A percentile compares a stretch with the other conserved stretches of the same genome.
Conservation (phyloP, 352 stramenopile genomes). For the Phytopythium ostracodes region DNA sequence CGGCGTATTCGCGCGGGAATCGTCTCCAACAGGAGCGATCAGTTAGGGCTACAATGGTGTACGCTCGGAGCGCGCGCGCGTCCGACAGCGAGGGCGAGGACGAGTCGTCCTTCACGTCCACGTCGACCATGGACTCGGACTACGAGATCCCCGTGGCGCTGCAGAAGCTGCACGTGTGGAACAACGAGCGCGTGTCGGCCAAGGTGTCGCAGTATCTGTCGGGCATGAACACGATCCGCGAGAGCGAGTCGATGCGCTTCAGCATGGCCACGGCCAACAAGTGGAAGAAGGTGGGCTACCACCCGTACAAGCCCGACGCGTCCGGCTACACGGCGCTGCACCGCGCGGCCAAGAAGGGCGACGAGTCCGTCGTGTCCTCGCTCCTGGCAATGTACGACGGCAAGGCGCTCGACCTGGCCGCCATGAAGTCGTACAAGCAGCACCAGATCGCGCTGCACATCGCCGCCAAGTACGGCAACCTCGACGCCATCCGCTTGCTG, state of each 20-base stretch:
- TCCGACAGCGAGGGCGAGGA: slow-evolving; percentile 33
- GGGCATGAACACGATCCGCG: slow-evolving; percentile 63
- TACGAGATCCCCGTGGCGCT: slow-evolving; percentile 76
- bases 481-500: slow-evolving; percentile 50
- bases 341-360: slow-evolving; percentile 64
- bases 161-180: slow-evolving; percentile 56
- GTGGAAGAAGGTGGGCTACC: slow-evolving; percentile 83
- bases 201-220: slow-evolving; percentile 57
- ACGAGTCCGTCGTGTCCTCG: slow-evolving; percentile 58
- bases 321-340: slow-evolving; percentile 81
- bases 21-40: neutral
- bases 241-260: slow-evolving; percentile 76
- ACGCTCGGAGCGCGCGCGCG: slow-evolving; percentile 12
- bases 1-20: neutral
- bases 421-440: slow-evolving; percentile 66
- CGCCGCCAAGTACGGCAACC: slow-evolving; percentile 73
- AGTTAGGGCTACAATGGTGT: slow-evolving; percentile 10
- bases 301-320: slow-evolving; percentile 77
- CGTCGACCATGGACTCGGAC: slow-evolving; percentile 83
- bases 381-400: slow-evolving; percentile 83
- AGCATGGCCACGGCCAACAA: slow-evolving; percentile 75
- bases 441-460: slow-evolving; percentile 79
- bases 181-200: slow-evolving; percentile 60
- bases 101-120: slow-evolving; percentile 71
- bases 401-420: slow-evolving; percentile 55